Evolutionary conservation across 208 protist species (phyloP), one percentile per base, ranked within the genome.

Genomic region (Leishmania lainsoni): DNA sequence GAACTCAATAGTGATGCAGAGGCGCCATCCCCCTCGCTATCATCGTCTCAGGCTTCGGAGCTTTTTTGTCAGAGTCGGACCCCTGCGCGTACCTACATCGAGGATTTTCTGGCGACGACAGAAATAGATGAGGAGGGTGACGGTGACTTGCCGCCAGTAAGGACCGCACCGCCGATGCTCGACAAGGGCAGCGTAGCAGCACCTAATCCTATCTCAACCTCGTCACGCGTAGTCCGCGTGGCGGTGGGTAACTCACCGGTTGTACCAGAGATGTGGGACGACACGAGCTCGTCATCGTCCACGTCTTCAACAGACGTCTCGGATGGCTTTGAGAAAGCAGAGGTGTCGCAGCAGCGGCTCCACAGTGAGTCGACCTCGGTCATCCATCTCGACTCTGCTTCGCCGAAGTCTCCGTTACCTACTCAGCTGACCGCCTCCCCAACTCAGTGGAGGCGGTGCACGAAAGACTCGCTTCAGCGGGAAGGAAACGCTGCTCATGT

Each of bases 261-360:
- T 14, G 58, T 84, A 9, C 68, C 45, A 16, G 75, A 75, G 70
- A 84, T 84, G 81, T 84, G 81, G 81, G 76, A 76, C 20, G 81
- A 84, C 52, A 84, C 81, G 51, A 80, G 76, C 59, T 84, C 81
- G 4, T 84, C 75, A 1, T 16, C 52, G 35, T n/a, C 74, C 39
- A 66, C 39, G 10, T 76, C 72, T 10, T 76, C 72, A 0, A 68
- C 32, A 17, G 10, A 8, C 2, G 74, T 49, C 39, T 77, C 74
- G 56, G 74, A 77, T 29, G 56, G 35, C 56, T 52, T 77, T 52
- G 54, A 65, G 14, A 52, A 42, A 3, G 39, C 20, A 22, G 35
- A 42, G 35, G 74, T 5, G 39, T 14, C 51, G 9, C n/a, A 51
- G 74, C 74, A 22, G 51, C 56, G 54, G 9, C 72, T 45, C n/a